phyloP scores from a whole-genome alignment of 78 protist species.

The Guillardia theta region DNA sequence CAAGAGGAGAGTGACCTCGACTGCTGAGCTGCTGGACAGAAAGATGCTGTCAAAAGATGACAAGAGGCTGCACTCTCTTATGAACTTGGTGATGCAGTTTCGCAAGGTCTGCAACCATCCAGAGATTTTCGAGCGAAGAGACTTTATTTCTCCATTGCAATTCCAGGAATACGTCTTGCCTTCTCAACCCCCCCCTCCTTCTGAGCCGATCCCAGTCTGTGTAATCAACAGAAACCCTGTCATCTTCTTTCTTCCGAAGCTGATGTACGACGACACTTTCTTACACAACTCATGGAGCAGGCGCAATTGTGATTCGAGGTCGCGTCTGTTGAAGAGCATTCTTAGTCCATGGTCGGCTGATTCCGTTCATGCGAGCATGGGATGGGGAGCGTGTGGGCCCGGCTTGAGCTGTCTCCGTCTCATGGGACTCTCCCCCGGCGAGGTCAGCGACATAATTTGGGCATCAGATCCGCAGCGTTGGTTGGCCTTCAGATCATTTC shows the following conservation, averaged over 20 bases:
- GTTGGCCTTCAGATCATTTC: too few relatives aligned
- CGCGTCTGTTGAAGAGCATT: not conserved
- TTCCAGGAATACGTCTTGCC: slow-evolving; percentile 37
- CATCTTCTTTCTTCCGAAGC: slow-evolving; percentile 39
- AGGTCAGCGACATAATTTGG: not conserved
- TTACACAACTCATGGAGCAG: not conserved
- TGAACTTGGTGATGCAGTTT: slow-evolving; percentile 91
- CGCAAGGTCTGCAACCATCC: slow-evolving; percentile 95
- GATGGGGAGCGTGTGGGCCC: not conserved
- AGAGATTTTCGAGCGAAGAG: slow-evolving; percentile 80
- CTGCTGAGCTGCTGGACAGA: not conserved
- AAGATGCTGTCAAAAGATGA: slow-evolving; percentile 10
- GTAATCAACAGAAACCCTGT: slow-evolving; percentile 52
- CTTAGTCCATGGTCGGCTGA: not conserved
- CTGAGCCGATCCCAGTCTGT: not conserved
- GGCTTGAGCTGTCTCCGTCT: not conserved
- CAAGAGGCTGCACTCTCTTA: slow-evolving; percentile 60
- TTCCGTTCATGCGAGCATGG: not conserved
- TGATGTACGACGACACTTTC: not conserved
- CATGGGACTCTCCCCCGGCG: not conserved
- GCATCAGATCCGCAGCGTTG: not conserved
- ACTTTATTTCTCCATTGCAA: slow-evolving; percentile 57
- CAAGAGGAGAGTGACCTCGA: not conserved
- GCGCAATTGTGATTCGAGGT: not conserved
- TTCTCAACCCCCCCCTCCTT: not conserved